phyloP scores from a whole-genome alignment of 805 yeast species.

The Lachancea nothofagi region DNA sequence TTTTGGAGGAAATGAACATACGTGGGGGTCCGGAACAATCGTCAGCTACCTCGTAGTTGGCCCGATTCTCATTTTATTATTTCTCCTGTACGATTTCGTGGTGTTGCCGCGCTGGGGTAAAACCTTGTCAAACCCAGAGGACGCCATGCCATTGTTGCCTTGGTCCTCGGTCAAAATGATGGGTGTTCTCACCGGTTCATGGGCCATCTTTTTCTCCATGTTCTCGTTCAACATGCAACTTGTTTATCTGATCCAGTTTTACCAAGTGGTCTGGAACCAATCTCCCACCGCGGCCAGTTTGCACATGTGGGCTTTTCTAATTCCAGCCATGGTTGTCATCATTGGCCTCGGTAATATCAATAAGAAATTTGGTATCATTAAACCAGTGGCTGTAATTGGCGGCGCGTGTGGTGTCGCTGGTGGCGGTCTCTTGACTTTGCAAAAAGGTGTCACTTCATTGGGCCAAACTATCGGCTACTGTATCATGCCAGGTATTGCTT shows the following conservation, averaged over 20 bases:
- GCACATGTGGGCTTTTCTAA: slow-evolving; percentile 18
- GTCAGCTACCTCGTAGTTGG: slow-evolving; percentile 42
- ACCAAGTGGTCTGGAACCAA: slow-evolving; percentile 21
- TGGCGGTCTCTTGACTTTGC: slow-evolving; percentile 31
- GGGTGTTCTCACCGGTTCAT: slow-evolving; percentile 17
- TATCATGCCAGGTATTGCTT: slow-evolving; percentile 35
- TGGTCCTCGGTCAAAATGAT: slow-evolving; percentile 3
- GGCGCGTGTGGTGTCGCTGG: slow-evolving; percentile 32
- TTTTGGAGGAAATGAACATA: slow-evolving; percentile 50
- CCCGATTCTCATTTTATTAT: slow-evolving; percentile 36
- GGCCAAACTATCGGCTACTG: slow-evolving; percentile 34
- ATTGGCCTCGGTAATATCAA: slow-evolving; percentile 29
- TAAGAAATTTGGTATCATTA: slow-evolving; percentile 32
- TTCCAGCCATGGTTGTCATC: slow-evolving; percentile 22
- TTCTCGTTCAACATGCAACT: slow-evolving; percentile 20
- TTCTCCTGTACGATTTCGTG: slow-evolving; percentile 42
- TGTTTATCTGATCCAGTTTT: slow-evolving; percentile 23
- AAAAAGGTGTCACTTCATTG: slow-evolving; percentile 28
- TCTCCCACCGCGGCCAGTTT: slow-evolving; percentile 24
- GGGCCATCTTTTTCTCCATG: slow-evolving; percentile 17
- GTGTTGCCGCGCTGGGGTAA: slow-evolving; percentile 14
- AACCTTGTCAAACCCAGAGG: background rate
- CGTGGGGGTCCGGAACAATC: slow-evolving; percentile 46
- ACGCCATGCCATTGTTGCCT: slow-evolving; percentile 4
- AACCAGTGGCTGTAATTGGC: slow-evolving; percentile 34